A percentile compares a stretch with the other conserved stretches of the same genome.
These are phyloP conservation scores for Fraxinus sp. DNA, from an alignment of 305 asterid species.

Conservation along the genomic window DNA sequence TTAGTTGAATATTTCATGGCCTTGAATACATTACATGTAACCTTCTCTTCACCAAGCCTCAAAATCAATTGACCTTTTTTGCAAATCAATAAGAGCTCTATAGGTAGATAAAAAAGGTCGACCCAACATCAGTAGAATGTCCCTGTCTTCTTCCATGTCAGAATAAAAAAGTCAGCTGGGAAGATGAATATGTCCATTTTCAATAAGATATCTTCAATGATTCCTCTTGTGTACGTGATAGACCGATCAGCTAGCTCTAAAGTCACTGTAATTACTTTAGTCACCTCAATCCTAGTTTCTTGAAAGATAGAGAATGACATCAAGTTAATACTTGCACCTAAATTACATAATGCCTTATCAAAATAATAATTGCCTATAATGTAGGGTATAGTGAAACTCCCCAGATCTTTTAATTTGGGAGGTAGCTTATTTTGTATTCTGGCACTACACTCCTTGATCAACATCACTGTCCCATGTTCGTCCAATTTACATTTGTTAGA, in stretches of 20 bases:
- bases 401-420: not conserved
- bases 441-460: not conserved
- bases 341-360: too few species aligned
- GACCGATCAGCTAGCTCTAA: not conserved
- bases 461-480: not conserved
- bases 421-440: too few species aligned
- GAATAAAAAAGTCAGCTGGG: not conserved
- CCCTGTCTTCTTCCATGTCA: not conserved
- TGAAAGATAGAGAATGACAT: not conserved
- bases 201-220: too few species aligned
- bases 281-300: not conserved
- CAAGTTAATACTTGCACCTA: not conserved
- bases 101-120: not conserved
- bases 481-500: too few species aligned
- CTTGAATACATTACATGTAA: not conserved
- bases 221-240: not conserved
- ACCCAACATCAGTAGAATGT: not conserved
- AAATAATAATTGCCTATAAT: not conserved
- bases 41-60: not conserved
- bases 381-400: too few species aligned
- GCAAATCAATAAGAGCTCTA: not conserved
- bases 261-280: too few species aligned
- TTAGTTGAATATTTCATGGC: not conserved
- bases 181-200: not conserved
- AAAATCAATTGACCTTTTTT: not conserved